Evolutionary conservation across 1,284 basidiomycete species (phyloP).

Genomic region (Irpex sp.): DNA sequence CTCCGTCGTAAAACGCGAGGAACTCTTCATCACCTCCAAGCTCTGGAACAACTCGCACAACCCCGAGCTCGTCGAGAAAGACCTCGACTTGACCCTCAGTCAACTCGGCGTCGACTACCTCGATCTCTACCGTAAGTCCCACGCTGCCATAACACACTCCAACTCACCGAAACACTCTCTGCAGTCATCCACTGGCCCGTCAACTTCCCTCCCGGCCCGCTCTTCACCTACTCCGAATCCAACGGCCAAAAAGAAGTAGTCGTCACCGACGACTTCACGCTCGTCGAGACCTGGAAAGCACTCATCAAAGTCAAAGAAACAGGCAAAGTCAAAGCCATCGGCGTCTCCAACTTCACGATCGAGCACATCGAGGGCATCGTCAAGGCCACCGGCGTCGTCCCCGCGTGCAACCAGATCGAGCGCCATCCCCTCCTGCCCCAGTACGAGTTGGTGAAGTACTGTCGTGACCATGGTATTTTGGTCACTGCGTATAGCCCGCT

Average conservation of each 20-base stretch:
- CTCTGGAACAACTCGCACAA: slow-evolving; percentile 70
- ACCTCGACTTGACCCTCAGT: slow-evolving; percentile 69
- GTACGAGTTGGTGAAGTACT: slow-evolving; percentile 62
- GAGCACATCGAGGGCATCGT: slow-evolving; percentile 66
- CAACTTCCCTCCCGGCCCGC: slow-evolving; percentile 60
- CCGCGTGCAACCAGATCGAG: slow-evolving; percentile 81
- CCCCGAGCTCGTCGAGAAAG: slow-evolving; percentile 60
- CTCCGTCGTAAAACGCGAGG: slow-evolving; percentile 72
- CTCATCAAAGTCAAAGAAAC: slow-evolving; percentile 56
- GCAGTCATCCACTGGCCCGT: slow-evolving; percentile 87
- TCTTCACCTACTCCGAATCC: slow-evolving; percentile 47
- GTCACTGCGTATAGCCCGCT: slow-evolving; percentile 84
- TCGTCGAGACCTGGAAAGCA: slow-evolving; percentile 82
- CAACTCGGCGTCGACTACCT: slow-evolving; percentile 72
- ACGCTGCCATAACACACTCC: background rate
- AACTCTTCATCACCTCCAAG: slow-evolving; percentile 84
- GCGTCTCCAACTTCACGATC: slow-evolving; percentile 80
- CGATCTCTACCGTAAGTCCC: slow-evolving; percentile 56
- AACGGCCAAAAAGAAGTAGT: slow-evolving; percentile 36
- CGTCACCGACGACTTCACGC: slow-evolving; percentile 54
- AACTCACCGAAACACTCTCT: background rate
- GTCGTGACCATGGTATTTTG: slow-evolving; percentile 70
- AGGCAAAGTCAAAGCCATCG: slow-evolving; percentile 53
- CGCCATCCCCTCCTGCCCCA: slow-evolving; percentile 76
- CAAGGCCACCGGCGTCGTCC: slow-evolving; percentile 70